Base-by-base conservation (phyloP, 1,139 yeast species). In the Protomyces arabidopsidicola region DNA sequence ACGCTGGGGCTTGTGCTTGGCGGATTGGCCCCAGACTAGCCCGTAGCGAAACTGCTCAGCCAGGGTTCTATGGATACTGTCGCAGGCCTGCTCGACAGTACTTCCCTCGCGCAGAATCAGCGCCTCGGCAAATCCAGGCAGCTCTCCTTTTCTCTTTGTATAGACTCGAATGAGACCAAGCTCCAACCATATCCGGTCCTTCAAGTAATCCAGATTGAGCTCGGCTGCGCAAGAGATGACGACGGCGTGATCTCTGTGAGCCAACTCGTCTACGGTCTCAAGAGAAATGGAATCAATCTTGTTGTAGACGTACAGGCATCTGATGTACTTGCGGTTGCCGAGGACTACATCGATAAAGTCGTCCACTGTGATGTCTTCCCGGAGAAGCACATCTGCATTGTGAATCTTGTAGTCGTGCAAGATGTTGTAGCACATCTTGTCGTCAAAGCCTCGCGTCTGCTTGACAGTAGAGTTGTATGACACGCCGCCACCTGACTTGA, bases 1-100 rank as follows among this genome's bases (percentile, higher is more conserved):
- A 73, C 90, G 90, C 73, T 93, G 98, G 1, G 98, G 98, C 53
- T 95, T 88, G 73, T 90, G 97, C 74, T 93, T 93, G 5, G 97
- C 88, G 61, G 95, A 87, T 0, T 91, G 85, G 0, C 98, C 98
- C 98, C 98, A 93, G 10, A 93, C 97, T 71, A 90, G 77, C 0
- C 98, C 98, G 74, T 90, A 90, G 73, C 90, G 88, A 78, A 93
- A 93, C 72, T 88, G 90, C 70, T 87, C 85, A 72, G 90, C 90
- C 81, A 93, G 88, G 70, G 91, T 97, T 70, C 96, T 82, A 74
- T 93, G 98, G 68, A 93, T 87, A 12, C 95, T 82, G 73, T 93
- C 95, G 78, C 98, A 93, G 10, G 93, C 90, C 70, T 86, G 90
- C 69, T 86, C 90, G 60, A 91, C 83, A 1, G 95, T 80, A 22